A percentile compares a stretch with the other conserved stretches of the same genome.
phyloP scores from a whole-genome alignment of 108 stramenopile genomes.

The Skeletonema menzelii region DNA sequence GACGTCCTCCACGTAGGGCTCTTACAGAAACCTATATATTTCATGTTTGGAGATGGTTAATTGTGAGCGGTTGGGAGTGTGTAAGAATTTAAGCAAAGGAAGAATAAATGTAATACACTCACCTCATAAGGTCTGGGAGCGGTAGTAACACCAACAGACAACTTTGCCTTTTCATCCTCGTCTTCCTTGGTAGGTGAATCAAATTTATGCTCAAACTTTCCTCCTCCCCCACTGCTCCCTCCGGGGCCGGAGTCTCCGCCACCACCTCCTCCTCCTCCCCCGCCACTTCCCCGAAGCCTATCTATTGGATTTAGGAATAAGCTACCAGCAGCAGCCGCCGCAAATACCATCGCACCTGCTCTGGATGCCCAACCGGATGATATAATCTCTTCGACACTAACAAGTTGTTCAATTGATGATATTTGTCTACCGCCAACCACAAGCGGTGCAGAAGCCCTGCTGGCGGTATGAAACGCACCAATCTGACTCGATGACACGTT shows the following conservation, averaged over 20 bases:
- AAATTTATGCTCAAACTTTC: conserved; percentile 14
- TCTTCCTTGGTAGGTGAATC: conserved; percentile 9
- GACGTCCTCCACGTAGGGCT: conserved; percentile 72
- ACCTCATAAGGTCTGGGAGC: conserved; percentile 36
- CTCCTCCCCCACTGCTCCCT: conserved; percentile 13
- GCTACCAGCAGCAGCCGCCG: conserved; percentile 20
- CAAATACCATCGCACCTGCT: conserved; percentile 28
- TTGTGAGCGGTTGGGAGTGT: not conserved
- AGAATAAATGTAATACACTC: conserved; percentile 1
- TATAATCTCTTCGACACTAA: not conserved
- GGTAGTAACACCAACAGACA: conserved; percentile 14
- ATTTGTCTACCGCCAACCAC: not conserved
- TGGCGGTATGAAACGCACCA: not conserved
- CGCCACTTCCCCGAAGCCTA: conserved; percentile 5
- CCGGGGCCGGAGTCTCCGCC: conserved; percentile 20
- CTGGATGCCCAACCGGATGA: conserved; percentile 7
- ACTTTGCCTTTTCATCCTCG: conserved; percentile 11
- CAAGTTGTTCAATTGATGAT: conserved; percentile 5
- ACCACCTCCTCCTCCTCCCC: conserved; percentile 20
- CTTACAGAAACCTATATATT: conserved; percentile 64
- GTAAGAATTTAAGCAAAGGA: not conserved
- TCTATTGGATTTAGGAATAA: conserved; percentile 24
- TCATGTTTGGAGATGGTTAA: not conserved
- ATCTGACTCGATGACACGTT: not conserved
- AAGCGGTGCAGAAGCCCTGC: not conserved